Percentiles rank a stretch among this genome's conserved stretches.
These are phyloP conservation scores for Eucalyptus erythrocorys DNA, from an alignment of 345 rosid genomes.

Conservation along the genomic window DNA sequence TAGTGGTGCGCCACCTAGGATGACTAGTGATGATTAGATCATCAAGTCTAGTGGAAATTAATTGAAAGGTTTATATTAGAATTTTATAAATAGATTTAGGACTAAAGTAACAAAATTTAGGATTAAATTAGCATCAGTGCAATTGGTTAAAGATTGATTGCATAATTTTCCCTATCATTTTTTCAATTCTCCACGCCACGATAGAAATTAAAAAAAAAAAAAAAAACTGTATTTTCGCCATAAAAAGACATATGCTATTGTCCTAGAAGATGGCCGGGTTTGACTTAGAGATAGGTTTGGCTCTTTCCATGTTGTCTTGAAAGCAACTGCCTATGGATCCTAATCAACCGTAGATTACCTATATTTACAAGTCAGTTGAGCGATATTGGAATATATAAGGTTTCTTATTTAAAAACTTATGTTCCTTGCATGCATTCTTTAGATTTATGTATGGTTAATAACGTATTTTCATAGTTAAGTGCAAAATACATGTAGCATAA, in stretches of 20 bases:
- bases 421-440: background rate
- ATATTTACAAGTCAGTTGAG: background rate
- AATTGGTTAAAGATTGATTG: too few species aligned
- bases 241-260: background rate
- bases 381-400: background rate
- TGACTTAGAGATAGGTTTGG: background rate
- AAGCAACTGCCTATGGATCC: background rate
- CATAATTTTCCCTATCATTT: fast-evolving
- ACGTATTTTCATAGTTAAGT: background rate
- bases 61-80: too few species aligned
- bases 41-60: background rate
- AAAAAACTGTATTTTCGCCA: fast-evolving
- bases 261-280: background rate
- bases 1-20: background rate
- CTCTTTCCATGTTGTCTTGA: background rate
- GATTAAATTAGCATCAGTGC: fast-evolving
- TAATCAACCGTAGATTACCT: background rate
- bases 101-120: background rate
- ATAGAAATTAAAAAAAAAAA: background rate
- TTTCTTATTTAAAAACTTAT: background rate
- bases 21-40: background rate
- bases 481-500: background rate
- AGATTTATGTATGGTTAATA: background rate
- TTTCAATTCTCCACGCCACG: fast-evolving
- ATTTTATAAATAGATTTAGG: background rate